A percentile compares a stretch with the other conserved stretches of the same genome.
Conservation (phyloP, 2,329 filamentous ascomycete species). For the Calonectria leucothoes region DNA sequence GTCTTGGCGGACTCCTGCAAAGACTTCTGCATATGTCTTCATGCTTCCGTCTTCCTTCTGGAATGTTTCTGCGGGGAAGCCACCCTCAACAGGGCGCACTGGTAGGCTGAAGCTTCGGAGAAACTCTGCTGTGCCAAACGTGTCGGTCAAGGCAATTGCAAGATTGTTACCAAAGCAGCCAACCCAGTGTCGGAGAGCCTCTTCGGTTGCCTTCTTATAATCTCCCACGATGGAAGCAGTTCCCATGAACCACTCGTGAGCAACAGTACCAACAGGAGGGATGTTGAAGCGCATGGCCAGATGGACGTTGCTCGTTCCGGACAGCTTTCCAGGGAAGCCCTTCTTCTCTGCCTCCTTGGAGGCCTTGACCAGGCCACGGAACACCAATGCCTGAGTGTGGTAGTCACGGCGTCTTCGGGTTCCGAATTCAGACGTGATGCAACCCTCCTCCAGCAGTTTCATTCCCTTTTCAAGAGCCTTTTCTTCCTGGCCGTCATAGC, state of each 20-base stretch:
- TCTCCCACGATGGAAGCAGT: constrained; percentile 91
- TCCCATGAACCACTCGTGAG: constrained; percentile 99
- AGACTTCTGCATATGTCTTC: constrained; percentile 83
- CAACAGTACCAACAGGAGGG: constrained; percentile 85
- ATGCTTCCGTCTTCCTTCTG: constrained; percentile 52
- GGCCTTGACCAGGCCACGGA: constrained; percentile 85
- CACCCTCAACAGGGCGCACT: constrained; percentile 57
- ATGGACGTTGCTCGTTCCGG: constrained; percentile 96
- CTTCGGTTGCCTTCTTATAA: constrained; percentile 86
- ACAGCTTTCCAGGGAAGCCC: constrained; percentile 77
- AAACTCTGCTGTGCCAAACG: constrained; percentile 93
- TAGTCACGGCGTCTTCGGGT: constrained; percentile 91
- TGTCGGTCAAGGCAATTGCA: constrained; percentile 93
- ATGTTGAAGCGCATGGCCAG: constrained; percentile 94
- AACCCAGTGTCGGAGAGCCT: constrained; percentile 88
- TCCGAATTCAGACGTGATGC: constrained; percentile 93
- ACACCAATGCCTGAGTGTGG: constrained; percentile 92
- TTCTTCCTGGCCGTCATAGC: constrained; percentile 86
- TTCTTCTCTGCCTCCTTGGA: constrained; percentile 75
- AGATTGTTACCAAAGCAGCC: constrained; percentile 88
- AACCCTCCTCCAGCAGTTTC: constrained; percentile 82
- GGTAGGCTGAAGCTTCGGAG: constrained; percentile 84
- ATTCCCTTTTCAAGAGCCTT: constrained; percentile 86
- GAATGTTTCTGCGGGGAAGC: constrained; percentile 55
- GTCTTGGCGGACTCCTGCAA: constrained; percentile 88